Evolutionary conservation across 2,329 filamentous ascomycete genomes (phyloP), one percentile per base, ranked within the genome.

Genomic region (Xylariaceae sp.): DNA sequence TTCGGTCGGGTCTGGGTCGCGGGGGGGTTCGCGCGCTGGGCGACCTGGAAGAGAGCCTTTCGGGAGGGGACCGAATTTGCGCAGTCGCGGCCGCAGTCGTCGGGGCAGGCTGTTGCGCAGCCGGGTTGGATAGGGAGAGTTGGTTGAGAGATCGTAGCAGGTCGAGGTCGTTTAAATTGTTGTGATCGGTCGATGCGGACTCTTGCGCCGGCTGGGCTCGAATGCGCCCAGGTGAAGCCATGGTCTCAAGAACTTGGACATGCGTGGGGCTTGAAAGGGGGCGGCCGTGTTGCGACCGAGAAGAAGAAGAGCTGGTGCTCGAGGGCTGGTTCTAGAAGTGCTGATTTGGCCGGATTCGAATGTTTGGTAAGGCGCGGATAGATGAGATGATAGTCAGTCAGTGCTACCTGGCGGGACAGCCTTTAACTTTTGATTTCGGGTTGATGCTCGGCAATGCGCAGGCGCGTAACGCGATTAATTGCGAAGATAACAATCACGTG

Each of bases 1-100:
- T 36, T 24, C 27, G 27, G 49, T 51, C 49, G 53, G 40, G 52
- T 69, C 33, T 47, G 68, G 60, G 52, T 70, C 65, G 46, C 56
- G 65, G 41, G 44, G 61, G 41, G 47, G 53, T 44, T 50, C 60
- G 36, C 47, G 59, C 37, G 48, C 53, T 58, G 26, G 56, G 51
- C 11, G 60, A 53, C 28, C 31, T 37, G 16, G 45, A 44, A 13
- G 51, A 46, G 11, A 35, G 37, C 39, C 36, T 33, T 24, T 43
- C 36, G 28, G 36, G 14, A 11, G 39, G 9, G 28, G 22, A 31
- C 29, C 37, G 32, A 1, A 38, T 29, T 18, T 40, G 40, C 21
- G 35, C 28, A 37, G 42, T 42, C 12, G 39, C 6, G 5, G 15
- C 31, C 16, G 32, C 31, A 17, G 40, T 57, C 6, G 68, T n/a